These are phyloP conservation scores for Pisolithus microcarpus DNA, from an alignment of 768 basidiomycete genomes.

Conservation along the genomic window DNA sequence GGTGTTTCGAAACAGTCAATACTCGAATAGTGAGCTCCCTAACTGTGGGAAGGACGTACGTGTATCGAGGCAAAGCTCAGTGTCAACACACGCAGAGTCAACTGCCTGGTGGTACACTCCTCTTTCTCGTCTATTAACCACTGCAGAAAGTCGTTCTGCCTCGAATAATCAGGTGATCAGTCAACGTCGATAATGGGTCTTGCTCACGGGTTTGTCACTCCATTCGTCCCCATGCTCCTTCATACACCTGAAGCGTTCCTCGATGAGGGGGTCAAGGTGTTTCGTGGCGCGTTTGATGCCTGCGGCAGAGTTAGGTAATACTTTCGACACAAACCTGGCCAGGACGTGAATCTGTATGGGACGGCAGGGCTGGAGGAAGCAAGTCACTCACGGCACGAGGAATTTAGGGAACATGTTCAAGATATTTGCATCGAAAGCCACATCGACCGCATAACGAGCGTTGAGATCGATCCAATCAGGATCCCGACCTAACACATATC, in stretches of 20 bases:
- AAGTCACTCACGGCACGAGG: too few relatives aligned
- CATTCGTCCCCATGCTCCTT: conserved; percentile 19
- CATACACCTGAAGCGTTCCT: conserved; percentile 19
- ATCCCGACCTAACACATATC: too few relatives aligned
- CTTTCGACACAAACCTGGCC: too few relatives aligned
- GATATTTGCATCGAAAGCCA: conserved; percentile 13
- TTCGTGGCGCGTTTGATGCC: conserved; percentile 5
- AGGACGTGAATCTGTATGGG: too few relatives aligned
- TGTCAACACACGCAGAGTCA: neutral
- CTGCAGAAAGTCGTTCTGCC: neutral
- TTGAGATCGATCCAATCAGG: conserved; percentile 19
- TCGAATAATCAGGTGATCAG: neutral
- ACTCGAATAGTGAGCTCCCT: too few relatives aligned
- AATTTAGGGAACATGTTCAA: conserved; percentile 27
- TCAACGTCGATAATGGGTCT: neutral
- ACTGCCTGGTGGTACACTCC: neutral
- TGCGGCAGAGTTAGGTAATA: too few relatives aligned
- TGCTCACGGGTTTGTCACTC: conserved; percentile 26
- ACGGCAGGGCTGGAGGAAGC: too few relatives aligned
- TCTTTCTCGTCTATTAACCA: neutral
- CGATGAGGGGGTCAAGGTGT: conserved; percentile 24
- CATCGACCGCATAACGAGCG: conserved; percentile 24
- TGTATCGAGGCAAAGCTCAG: too few relatives aligned
- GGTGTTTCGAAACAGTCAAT: too few relatives aligned
- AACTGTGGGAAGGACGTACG: too few relatives aligned